Percentiles rank a stretch among this genome's conserved stretches.
Conservation (phyloP, 495 filamentous ascomycete genomes). For the Xylaria curta region DNA sequence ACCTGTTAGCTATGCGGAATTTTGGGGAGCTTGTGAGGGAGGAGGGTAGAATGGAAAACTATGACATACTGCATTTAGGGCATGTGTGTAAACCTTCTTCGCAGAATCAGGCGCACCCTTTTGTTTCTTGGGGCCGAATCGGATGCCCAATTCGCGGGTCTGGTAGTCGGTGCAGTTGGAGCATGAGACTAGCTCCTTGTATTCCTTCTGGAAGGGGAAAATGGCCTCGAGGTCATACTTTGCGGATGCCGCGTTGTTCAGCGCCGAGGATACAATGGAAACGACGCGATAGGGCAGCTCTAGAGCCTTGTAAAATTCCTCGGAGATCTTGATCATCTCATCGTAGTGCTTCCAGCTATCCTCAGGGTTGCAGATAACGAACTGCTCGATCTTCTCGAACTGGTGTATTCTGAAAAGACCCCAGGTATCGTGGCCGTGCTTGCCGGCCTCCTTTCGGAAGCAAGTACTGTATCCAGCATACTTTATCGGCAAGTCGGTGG, state of each 20-base stretch:
- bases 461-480: constrained; percentile 95
- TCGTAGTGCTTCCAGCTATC: constrained; percentile 95
- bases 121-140: constrained; percentile 79
- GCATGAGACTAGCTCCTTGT: constrained; percentile 96
- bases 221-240: constrained; percentile 97
- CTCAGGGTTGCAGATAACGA: constrained; percentile 91
- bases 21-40: neutral
- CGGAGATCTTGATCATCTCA: constrained; percentile 84
- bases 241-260: constrained; percentile 93
- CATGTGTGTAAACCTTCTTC: constrained; percentile 94
- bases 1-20: neutral
- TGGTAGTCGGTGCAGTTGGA: constrained; percentile 98
- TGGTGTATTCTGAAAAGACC: constrained; percentile 98
- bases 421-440: constrained; percentile 95
- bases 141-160: constrained; percentile 83
- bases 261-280: constrained; percentile 89
- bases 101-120: constrained; percentile 59
- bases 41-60: neutral
- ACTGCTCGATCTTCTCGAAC: constrained; percentile 98
- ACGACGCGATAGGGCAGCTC: constrained; percentile 89
- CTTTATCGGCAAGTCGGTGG: constrained; percentile 72
- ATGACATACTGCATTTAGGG: constrained; percentile 69
- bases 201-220: constrained; percentile 96
- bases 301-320: constrained; percentile 93
- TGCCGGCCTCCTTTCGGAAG: constrained; percentile 92